Conservation (phyloP, 1,284 basidiomycete species). For the Melampsora americana region DNA sequence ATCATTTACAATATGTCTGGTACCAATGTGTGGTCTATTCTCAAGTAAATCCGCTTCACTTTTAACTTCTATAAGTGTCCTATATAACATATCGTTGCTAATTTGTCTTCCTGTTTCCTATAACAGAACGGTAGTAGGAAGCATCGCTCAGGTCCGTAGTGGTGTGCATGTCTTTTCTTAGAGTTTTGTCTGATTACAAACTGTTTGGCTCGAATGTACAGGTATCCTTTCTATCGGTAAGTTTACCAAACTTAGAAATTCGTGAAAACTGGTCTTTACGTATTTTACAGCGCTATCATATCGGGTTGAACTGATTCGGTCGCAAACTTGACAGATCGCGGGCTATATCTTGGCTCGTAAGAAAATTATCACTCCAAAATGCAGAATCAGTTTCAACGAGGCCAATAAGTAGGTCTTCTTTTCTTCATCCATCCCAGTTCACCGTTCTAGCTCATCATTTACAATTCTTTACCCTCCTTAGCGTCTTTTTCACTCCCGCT, state of each 20-base stretch:
- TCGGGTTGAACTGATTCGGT: not conserved
- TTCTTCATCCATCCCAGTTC: no score
- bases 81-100: no score
- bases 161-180: not conserved
- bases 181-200: no score
- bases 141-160: constrained; percentile 27
- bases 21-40: no score
- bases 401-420: constrained; percentile 15
- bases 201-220: not conserved
- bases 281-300: not conserved
- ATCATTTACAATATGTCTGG: no score
- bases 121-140: constrained; percentile 22
- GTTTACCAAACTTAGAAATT: not conserved
- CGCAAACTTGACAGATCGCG: constrained; percentile 46
- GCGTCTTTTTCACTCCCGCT: constrained; percentile 52
- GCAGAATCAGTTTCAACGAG: constrained; percentile 50
- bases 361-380: constrained; percentile 55
- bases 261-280: not conserved
- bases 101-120: no score
- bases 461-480: constrained; percentile 42
- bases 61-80: no score
- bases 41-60: no score
- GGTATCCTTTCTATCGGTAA: constrained; percentile 39
- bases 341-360: constrained; percentile 54
- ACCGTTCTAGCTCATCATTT: no score